phyloP scores from a whole-genome alignment of 306 rosid species.

The Cucumis sativus region Cucumber_9930_V3 NC_026657.2:19297501-19298000 shows the following conservation, averaged over 20 bases:
- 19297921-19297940: not conserved
- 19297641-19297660: not conserved
- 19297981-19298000: not conserved
- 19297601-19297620: not conserved
- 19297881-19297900: not conserved
- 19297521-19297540: not conserved
- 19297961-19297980: not conserved
- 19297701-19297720: not conserved
- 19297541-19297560: not conserved
- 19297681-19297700: slow-evolving; percentile 1
- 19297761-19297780: not conserved
- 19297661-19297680: not conserved
- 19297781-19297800: not conserved
- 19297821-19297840: not conserved
- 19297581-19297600: not conserved
- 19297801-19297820: not conserved
- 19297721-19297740: not conserved
- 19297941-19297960: not conserved
- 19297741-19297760: not conserved
- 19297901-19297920: not conserved
- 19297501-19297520: not conserved
- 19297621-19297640: not conserved
- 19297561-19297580: slow-evolving; percentile 7
- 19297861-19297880: not conserved
- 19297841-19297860: not conserved